A percentile compares a stretch with the other conserved stretches of the same genome.
Evolutionary conservation across 345 rosid genomes (phyloP).

Genomic region (Rhizophora mangle): DNA sequence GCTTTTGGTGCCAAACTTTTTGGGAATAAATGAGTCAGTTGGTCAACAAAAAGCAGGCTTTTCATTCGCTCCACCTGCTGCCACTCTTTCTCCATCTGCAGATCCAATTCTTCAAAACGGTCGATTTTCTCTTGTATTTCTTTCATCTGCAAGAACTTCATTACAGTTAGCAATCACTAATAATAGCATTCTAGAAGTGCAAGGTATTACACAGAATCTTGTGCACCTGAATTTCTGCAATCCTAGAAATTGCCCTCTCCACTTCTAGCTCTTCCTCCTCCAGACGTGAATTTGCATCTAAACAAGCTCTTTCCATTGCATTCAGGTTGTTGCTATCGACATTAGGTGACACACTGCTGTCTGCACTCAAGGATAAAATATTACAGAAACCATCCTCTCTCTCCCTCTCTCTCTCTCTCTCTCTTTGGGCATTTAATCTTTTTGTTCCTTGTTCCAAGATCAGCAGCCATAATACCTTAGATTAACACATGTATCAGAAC

Average conservation of each 20-base stretch:
- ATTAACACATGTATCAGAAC: too few species aligned
- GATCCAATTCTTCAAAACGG: slow-evolving; percentile 72
- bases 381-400: not conserved
- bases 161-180: not conserved
- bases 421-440: too few species aligned
- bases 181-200: not conserved
- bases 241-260: slow-evolving; percentile 55
- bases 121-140: slow-evolving; percentile 60
- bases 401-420: too few species aligned
- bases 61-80: slow-evolving; percentile 73
- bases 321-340: slow-evolving; percentile 34
- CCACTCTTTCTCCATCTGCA: slow-evolving; percentile 81
- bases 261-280: slow-evolving; percentile 68
- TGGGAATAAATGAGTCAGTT: slow-evolving; percentile 57
- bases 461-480: too few species aligned
- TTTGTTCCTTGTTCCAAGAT: too few species aligned
- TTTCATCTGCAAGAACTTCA: slow-evolving; percentile 53
- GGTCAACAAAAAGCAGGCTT: slow-evolving; percentile 69
- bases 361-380: slow-evolving; percentile 29
- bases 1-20: slow-evolving; percentile 35
- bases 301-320: slow-evolving; percentile 34
- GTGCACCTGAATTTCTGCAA: slow-evolving; percentile 64
- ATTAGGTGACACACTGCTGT: slow-evolving; percentile 31
- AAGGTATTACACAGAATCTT: not conserved
- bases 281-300: slow-evolving; percentile 44